A percentile compares a stretch with the other conserved stretches of the same genome.
These are phyloP conservation scores for Paxillus rubicundulus DNA, from an alignment of 768 basidiomycete species.

Conservation along the genomic window DNA sequence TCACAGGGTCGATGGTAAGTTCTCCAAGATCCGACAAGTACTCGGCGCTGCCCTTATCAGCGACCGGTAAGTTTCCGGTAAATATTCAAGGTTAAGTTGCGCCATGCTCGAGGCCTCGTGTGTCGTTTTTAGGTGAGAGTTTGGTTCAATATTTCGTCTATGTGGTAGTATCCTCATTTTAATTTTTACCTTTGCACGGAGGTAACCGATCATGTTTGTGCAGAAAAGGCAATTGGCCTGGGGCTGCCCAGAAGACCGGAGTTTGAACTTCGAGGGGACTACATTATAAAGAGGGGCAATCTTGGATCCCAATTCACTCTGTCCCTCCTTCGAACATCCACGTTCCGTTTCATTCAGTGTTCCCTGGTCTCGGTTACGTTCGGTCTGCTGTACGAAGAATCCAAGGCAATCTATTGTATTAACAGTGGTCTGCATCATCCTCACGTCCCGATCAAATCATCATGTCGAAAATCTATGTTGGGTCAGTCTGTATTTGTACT, in stretches of 20 bases:
- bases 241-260: constrained; percentile 38
- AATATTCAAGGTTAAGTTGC: neutral
- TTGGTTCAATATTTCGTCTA: neutral
- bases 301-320: constrained; percentile 28
- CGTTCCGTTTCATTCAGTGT: constrained; percentile 47
- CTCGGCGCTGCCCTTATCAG: neutral
- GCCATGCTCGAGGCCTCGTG: neutral
- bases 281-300: constrained; percentile 45
- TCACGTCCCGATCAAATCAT: constrained; percentile 27
- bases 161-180: neutral
- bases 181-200: constrained; percentile 5
- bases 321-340: constrained; percentile 49
- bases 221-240: constrained; percentile 23
- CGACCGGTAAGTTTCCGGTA: neutral
- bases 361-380: constrained; percentile 56
- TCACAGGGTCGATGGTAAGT: constrained; percentile 2
- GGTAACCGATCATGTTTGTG: constrained; percentile 16
- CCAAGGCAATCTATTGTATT: constrained; percentile 51
- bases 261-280: constrained; percentile 40
- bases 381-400: constrained; percentile 49
- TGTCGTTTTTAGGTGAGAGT: neutral
- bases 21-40: neutral
- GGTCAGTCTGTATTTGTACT: constrained; percentile 76
- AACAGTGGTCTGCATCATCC: constrained; percentile 30
- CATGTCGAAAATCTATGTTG: constrained; percentile 91